Evolutionary conservation across 371 early-diverging fungal species (phyloP), one percentile per base, ranked within the genome.

Genomic region (Zychaea mexicana): DNA sequence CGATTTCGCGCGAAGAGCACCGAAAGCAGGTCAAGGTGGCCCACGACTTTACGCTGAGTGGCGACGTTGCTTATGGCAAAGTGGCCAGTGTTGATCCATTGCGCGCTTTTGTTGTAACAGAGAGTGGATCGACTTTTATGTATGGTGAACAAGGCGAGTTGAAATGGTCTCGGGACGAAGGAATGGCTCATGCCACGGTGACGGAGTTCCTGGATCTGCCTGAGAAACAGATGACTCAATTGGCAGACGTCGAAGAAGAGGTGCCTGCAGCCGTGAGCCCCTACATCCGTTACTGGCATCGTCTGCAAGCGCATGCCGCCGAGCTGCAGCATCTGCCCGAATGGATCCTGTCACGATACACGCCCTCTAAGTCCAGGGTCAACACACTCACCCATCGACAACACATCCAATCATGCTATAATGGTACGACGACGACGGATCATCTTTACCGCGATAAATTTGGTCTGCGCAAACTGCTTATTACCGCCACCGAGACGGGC

Each of bases 161-260:
- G 4, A 52, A 79, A 7, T 97, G 97, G 97, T 82, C 87, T 26
- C 89, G 95, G 33, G 91, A 95, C 54, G 97, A 97, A 73, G 82
- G 93, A 15, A 79, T 96, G 64, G 86, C 93, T 0, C 81, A 88
- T 33, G 77, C 83, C 7, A 76, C 78, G 2, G 85, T 85, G n/a
- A 81, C 90, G 36, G 90, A 84, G 62, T 93, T 94, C 68, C 69
- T 96, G 55, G 94, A 94, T 47, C 79, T 95, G 19, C 95, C 96
- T 5, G 92, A 92, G 62, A 79, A 83, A 52, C 82, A 85, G 42
- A 70, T 88, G 57, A 90, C 93, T 1, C 87, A 92, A 68, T 90
- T 92, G 60, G 82, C 79, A 0, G 91, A 94, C 45, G 70, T 88
- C 3, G 71, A 74, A 31, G 88, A 88, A 65, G 76, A 71, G 52